Evolutionary conservation across 2,329 filamentous ascomycete species (phyloP).

Genomic region (Aspergillus pseudoviridinutans): DNA sequence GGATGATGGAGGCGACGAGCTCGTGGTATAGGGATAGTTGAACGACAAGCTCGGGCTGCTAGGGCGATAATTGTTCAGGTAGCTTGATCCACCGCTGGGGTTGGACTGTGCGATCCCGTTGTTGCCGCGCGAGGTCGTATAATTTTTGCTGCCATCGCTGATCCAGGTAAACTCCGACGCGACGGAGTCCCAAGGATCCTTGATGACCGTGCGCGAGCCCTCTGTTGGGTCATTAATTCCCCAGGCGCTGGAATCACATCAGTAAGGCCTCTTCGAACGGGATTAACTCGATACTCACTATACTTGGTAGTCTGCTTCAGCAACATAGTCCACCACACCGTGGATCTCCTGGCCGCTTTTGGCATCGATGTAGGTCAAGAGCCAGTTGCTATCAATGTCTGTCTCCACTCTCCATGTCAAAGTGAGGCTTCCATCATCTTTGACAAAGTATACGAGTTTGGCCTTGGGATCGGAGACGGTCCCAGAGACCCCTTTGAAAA

Average conservation of each 20-base stretch:
- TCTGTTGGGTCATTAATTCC: conserved; percentile 12
- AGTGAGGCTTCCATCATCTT: conserved; percentile 1
- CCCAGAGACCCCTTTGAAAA: conserved; percentile 7
- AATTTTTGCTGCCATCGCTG: conserved; percentile 8
- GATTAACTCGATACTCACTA: conserved; percentile 6
- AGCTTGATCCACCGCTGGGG: conserved; percentile 4
- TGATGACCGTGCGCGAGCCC: conserved; percentile 7
- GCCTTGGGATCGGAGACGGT: conserved; percentile 11
- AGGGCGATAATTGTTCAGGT: conserved; percentile 9
- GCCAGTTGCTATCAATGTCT: conserved; percentile 11
- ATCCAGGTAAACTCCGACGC: conserved; percentile 13
- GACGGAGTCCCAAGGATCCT: conserved; percentile 9
- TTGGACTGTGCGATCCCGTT: conserved; percentile 14
- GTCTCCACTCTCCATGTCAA: conserved; percentile 13
- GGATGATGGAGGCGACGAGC: conserved; percentile 2
- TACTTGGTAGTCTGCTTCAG: conserved; percentile 11
- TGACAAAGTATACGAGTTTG: conserved; percentile 10
- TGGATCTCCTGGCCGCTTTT: conserved; percentile 3
- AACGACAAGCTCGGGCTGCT: conserved; percentile 5
- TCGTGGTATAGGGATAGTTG: conserved; percentile 7
- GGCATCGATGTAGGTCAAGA: conserved; percentile 13
- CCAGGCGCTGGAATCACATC: conserved; percentile 6
- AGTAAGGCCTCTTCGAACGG: neutral
- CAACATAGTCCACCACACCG: conserved; percentile 13
- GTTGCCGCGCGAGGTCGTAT: conserved; percentile 12